Percentiles rank a stretch among this genome's conserved stretches.
These are phyloP conservation scores for Reticulascus tulasneorum DNA, from an alignment of 2,329 filamentous ascomycete species.

Conservation along the genomic window DNA sequence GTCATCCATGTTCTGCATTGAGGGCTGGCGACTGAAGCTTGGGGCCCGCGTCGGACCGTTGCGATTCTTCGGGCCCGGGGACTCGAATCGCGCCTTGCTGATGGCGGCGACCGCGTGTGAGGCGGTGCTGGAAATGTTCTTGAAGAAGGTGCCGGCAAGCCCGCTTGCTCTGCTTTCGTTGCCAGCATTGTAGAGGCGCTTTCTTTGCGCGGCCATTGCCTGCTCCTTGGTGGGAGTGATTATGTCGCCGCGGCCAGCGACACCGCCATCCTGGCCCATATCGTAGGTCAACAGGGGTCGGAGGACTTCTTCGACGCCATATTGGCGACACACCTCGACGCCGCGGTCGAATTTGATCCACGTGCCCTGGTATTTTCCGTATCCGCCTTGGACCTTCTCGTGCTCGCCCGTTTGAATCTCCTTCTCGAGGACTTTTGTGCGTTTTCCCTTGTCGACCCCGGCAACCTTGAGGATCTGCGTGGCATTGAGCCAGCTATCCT, in stretches of 20 bases:
- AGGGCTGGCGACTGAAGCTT: constrained; percentile 68
- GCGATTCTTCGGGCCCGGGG: constrained; percentile 66
- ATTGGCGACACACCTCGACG: constrained; percentile 82
- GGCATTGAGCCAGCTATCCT: constrained; percentile 95
- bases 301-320: constrained; percentile 72
- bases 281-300: constrained; percentile 75
- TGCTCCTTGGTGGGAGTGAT: constrained; percentile 98
- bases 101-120: constrained; percentile 93
- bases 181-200: constrained; percentile 80
- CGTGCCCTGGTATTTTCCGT: constrained; percentile 98
- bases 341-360: constrained; percentile 96
- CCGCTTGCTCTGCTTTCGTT: constrained; percentile 65
- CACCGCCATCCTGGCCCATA: constrained; percentile 70
- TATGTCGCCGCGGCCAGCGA: constrained; percentile 68
- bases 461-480: constrained; percentile 98
- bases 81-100: constrained; percentile 92
- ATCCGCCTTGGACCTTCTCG: constrained; percentile 97
- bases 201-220: constrained; percentile 92
- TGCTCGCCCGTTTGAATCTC: constrained; percentile 95
- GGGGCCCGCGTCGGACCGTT: constrained; percentile 63
- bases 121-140: constrained; percentile 90
- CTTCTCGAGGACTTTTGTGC: constrained; percentile 96
- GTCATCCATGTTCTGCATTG: constrained; percentile 66
- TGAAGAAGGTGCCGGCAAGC: constrained; percentile 80
- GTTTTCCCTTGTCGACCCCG: constrained; percentile 94